phyloP scores from a whole-genome alignment of 805 yeast species.

The Starmerella riodocensis region DNA sequence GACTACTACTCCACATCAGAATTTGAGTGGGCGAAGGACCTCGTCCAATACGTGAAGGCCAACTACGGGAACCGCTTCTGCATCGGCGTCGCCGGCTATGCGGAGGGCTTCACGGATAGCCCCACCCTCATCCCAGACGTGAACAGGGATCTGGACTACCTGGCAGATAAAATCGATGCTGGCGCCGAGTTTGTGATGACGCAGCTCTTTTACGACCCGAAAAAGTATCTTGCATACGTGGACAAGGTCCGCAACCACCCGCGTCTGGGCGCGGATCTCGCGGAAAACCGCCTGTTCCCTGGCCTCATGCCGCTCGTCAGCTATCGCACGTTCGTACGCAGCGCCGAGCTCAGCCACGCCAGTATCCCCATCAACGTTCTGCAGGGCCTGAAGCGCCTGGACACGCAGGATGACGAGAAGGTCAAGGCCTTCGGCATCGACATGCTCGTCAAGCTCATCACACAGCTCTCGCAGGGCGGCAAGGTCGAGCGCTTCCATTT shows the following conservation, averaged over 20 bases:
- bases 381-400: constrained; percentile 44
- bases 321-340: constrained; percentile 76
- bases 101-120: constrained; percentile 94
- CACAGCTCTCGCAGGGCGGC: constrained; percentile 45
- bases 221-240: constrained; percentile 69
- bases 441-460: constrained; percentile 65
- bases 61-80: constrained; percentile 72
- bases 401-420: constrained; percentile 82
- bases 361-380: constrained; percentile 61
- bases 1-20: constrained; percentile 36
- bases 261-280: constrained; percentile 42
- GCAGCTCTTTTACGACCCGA: constrained; percentile 81
- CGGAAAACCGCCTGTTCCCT: constrained; percentile 76
- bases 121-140: constrained; percentile 57
- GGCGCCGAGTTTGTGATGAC: constrained; percentile 93
- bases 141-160: constrained; percentile 56
- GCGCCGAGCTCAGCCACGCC: constrained; percentile 88
- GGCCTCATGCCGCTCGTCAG: constrained; percentile 97
- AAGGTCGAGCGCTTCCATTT: constrained; percentile 77
- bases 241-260: constrained; percentile 41
- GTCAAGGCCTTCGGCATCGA: constrained; percentile 79
- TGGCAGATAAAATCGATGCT: constrained; percentile 75
- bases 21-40: constrained; percentile 51
- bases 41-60: constrained; percentile 60
- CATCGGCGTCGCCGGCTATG: constrained; percentile 94